These are phyloP conservation scores for Asterophora lycoperdoides DNA, from an alignment of 768 basidiomycete species.

Conservation along the genomic window DNA sequence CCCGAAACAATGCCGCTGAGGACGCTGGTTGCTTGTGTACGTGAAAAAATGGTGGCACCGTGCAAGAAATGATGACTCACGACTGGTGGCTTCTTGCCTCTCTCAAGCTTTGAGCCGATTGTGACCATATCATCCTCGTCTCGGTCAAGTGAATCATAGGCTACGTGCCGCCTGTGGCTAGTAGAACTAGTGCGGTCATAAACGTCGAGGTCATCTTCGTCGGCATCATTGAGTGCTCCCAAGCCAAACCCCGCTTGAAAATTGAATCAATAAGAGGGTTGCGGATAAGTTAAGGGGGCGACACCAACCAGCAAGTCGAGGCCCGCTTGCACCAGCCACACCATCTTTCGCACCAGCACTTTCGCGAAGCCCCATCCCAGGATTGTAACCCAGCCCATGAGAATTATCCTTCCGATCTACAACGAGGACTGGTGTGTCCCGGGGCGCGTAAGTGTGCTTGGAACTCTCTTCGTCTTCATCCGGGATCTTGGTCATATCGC, in stretches of 20 bases:
- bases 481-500: slow-evolving; percentile 33
- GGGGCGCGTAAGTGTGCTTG: slow-evolving; percentile 83
- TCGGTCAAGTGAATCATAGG: slow-evolving; percentile 60
- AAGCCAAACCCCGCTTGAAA: slow-evolving; percentile 77
- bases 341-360: slow-evolving; percentile 39
- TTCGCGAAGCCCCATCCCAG: slow-evolving; percentile 58
- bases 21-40: slow-evolving; percentile 30
- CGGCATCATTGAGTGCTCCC: slow-evolving; percentile 88
- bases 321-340: slow-evolving; percentile 35
- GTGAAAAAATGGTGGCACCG: slow-evolving; percentile 18
- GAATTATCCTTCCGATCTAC: slow-evolving; percentile 69
- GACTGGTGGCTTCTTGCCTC: slow-evolving; percentile 18
- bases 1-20: slow-evolving; percentile 49
- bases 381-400: slow-evolving; percentile 80
- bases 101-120: slow-evolving; percentile 32
- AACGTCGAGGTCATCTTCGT: slow-evolving; percentile 87
- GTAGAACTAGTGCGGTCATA: slow-evolving; percentile 50
- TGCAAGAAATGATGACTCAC: slow-evolving; percentile 24
- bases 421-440: slow-evolving; percentile 64
- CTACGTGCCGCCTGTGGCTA: slow-evolving; percentile 43
- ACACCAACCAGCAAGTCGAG: slow-evolving; percentile 50
- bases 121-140: slow-evolving; percentile 59
- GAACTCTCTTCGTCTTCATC: slow-evolving; percentile 77
- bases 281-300: background rate
- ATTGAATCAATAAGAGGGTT: background rate